Evolutionary conservation across 169 alveolate genomes (phyloP), one percentile per base, ranked within the genome.

Genomic region (Eimeria maxima): DNA sequence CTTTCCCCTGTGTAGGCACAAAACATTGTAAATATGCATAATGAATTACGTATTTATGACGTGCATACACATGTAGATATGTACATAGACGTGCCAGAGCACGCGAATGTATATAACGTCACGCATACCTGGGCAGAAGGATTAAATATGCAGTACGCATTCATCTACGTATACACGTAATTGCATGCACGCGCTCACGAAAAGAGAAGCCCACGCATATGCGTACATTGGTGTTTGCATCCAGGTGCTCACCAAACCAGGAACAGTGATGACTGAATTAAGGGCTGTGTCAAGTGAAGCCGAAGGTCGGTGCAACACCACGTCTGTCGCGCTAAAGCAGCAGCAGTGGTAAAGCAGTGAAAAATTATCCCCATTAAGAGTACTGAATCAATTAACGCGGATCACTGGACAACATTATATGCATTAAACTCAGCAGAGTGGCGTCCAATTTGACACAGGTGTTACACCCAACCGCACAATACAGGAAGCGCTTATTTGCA

Each of bases 1-100:
- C 22, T 45, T 27, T 86, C 57, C 80, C 93, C 93, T 86, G 93
- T 38, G 47, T 3, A 29, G 0, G 60, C 80, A 18, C 65, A 78
- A 18, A 47, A 22, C 45, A 42, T 18, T 24, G 29, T 33, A 33
- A 1, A 74, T 22, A 38, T 22, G 44, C 63, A 7, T 38, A 7
- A 1, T 1, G 86, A 14, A 11, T 42, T 18, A 60, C 18, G 20
- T 60, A 60, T 60, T 16, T 60, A 60, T 60, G 11, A 27, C 18
- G n/a, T 18, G 18, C n/a, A 3, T 60, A 60, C 69, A 2, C 20
- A 57, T 63, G 11, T 24, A 24, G 4, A 63, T 63, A 63, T 63
- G 14, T 3, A 24, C n/a, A 24, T 5, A 65, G 22, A 24, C 6
- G 3, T 24, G 14, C 33, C 74, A 8, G 16, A 20, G 74, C 3